Percentiles rank a stretch among this genome's conserved stretches.
Evolutionary conservation across 345 rosid genomes (phyloP).

Genomic region (Salix arbutifolia): DNA sequence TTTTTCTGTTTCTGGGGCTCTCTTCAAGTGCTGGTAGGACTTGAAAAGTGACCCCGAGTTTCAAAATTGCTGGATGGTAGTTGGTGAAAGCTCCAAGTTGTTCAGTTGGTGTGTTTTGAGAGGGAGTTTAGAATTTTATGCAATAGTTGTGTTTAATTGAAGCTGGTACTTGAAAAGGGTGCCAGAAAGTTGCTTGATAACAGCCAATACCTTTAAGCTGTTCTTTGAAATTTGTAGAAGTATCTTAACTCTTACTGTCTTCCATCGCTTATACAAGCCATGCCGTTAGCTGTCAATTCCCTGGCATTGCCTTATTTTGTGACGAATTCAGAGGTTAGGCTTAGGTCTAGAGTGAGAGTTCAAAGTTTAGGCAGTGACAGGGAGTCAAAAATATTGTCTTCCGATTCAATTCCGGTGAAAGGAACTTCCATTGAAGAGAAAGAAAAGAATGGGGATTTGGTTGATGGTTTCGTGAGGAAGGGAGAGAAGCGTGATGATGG

Average conservation of each 20-base stretch:
- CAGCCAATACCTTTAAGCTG: neutral
- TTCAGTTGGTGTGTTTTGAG: neutral
- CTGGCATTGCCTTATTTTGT: slow-evolving; percentile 23
- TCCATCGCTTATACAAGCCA: slow-evolving; percentile 1
- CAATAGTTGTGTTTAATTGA: neutral
- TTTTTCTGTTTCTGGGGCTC: neutral
- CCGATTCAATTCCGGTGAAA: slow-evolving; percentile 31
- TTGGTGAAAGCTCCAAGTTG: neutral
- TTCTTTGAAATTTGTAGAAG: neutral
- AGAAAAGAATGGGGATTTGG: slow-evolving; percentile 17
- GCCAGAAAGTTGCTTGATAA: neutral
- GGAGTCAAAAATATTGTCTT: slow-evolving; percentile 23
- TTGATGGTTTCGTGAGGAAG: neutral
- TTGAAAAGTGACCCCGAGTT: too few relatives aligned
- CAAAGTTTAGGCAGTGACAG: slow-evolving; percentile 32
- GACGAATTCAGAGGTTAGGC: slow-evolving; percentile 22
- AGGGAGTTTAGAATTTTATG: neutral
- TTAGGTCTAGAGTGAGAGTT: slow-evolving; percentile 44
- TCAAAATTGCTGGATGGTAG: too few relatives aligned
- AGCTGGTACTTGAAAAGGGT: neutral
- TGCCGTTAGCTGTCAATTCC: slow-evolving; percentile 36
- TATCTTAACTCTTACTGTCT: too few relatives aligned
- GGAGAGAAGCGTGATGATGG: slow-evolving; percentile 1
- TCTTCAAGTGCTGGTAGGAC: neutral
- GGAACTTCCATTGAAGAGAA: slow-evolving; percentile 34